Conservation (phyloP, 176 grass and related monocot species). For the Aegilops bicornis region DNA sequence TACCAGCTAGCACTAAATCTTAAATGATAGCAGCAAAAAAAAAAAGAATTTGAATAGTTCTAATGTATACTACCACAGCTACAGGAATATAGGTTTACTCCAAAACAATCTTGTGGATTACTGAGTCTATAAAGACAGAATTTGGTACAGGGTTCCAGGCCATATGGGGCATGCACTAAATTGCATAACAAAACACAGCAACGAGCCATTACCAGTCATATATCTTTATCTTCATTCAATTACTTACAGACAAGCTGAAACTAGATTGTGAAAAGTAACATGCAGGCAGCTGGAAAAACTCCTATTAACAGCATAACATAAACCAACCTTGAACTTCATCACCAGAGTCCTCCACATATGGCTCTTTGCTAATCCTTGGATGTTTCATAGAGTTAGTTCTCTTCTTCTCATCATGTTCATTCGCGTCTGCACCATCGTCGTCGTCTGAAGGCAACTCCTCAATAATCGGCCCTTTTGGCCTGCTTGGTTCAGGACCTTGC, state of each 20-base stretch:
- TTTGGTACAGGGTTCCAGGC: background rate
- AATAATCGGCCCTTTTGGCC: slow-evolving; percentile 54
- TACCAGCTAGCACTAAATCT: background rate
- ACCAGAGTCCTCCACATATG: slow-evolving; percentile 51
- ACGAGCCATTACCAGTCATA: background rate
- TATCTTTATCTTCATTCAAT: background rate
- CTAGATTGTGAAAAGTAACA: background rate
- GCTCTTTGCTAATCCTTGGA: slow-evolving; percentile 47
- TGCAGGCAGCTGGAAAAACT: background rate
- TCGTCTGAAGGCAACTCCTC: slow-evolving; percentile 70
- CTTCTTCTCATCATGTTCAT: slow-evolving; percentile 39
- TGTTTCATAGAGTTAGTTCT: slow-evolving; percentile 49
- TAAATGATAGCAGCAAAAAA: background rate
- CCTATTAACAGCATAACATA: background rate
- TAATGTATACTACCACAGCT: background rate
- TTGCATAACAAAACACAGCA: background rate
- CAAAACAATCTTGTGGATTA: background rate
- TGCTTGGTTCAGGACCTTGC: slow-evolving; percentile 44
- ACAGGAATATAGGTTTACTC: background rate
- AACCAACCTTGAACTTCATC: slow-evolving; percentile 58
- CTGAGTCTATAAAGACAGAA: background rate
- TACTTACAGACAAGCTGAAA: background rate
- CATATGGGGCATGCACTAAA: background rate
- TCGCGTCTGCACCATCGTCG: slow-evolving; percentile 22
- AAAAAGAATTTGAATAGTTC: background rate